phyloP scores from a whole-genome alignment of 2,329 filamentous ascomycete species.

The Aspergillus tanneri region DNA sequence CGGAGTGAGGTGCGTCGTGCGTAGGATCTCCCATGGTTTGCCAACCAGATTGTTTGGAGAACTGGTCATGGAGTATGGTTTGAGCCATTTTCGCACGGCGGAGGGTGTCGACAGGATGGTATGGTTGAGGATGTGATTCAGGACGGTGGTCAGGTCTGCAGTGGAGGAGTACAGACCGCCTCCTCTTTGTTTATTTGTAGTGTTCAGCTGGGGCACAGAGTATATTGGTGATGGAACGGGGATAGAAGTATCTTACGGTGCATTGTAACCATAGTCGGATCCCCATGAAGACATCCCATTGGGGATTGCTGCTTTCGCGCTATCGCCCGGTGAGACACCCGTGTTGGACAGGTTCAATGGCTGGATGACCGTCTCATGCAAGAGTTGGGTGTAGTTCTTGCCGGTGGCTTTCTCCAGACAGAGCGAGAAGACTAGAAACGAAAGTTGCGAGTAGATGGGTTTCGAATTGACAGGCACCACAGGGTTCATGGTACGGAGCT shows the following conservation, averaged over 20 bases:
- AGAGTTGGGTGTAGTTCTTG: constrained; percentile 24
- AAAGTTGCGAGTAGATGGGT: constrained; percentile 46
- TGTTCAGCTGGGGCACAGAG: constrained; percentile 9
- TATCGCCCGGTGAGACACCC: constrained; percentile 30
- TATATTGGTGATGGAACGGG: background rate
- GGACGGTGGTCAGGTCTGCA: constrained; percentile 33
- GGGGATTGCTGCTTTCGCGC: constrained; percentile 35
- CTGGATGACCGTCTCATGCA: constrained; percentile 25
- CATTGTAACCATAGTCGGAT: constrained; percentile 33
- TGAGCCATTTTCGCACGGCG: constrained; percentile 35
- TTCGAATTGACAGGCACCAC: constrained; percentile 32
- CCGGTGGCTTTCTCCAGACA: constrained; percentile 31
- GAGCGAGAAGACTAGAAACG: constrained; percentile 40
- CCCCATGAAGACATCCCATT: constrained; percentile 35
- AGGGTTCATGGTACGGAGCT: constrained; percentile 32
- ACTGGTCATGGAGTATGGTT: constrained; percentile 34
- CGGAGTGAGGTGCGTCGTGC: constrained; percentile 25
- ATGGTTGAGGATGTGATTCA: constrained; percentile 30
- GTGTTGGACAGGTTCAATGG: constrained; percentile 29
- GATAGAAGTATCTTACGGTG: constrained; percentile 29
- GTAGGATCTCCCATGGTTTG: constrained; percentile 42
- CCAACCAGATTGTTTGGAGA: constrained; percentile 34
- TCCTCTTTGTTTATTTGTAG: constrained; percentile 19
- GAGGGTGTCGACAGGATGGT: constrained; percentile 25
- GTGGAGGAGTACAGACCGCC: constrained; percentile 39